Base-by-base conservation (phyloP, 805 yeast genomes). In the Yarrowia divulgata region DNA sequence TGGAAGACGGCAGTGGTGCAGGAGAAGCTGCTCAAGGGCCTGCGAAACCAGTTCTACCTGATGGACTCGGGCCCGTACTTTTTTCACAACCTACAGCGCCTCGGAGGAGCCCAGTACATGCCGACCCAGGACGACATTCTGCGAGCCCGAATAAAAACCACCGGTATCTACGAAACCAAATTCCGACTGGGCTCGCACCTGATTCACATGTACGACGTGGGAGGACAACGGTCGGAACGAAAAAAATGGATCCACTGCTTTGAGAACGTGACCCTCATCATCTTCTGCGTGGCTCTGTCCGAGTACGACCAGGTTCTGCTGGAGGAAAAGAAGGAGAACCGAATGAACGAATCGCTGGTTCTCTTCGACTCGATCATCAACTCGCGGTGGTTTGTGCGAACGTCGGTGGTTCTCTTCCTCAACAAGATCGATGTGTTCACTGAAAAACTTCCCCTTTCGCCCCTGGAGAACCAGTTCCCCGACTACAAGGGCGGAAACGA, bases 191-290 rank as follows among this genome's bases (percentile, higher is more conserved):
- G 90, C 55, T 87, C 87, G 35, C 77, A 88, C 49, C 84, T 84
- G 73, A 80, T 89, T 63, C 90, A 87, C 74, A 82, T 89, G 73
- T 87, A 82, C 75, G 98, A 93, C 78, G 97, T 93, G 60, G 98
- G 98, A 72, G 98, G 98, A 1, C 99, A 95, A 79, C 83, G 99
- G 74, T 88, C 96, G 3, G 99, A 95, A 81, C 87, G 99, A 68
- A 91, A 90, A 75, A 94, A 95, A 79, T 95, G 99, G 99, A 93
- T 95, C 71, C 96, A 95, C 79, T 91, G 97, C 76, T 95, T 95
- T 75, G 97, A 93, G 78, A 92, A 93, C 74, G 97, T 93, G 42
- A 90, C 97, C 0, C 83, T 90, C 58, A 89, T 93, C 64, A 91
- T 93, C 70, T 93, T 93, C 77, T 93, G 97, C 78, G 97, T 93